Evolutionary conservation across 1,284 basidiomycete genomes (phyloP), one percentile per base, ranked within the genome.

Genomic region (Ustilago bromivora): DNA sequence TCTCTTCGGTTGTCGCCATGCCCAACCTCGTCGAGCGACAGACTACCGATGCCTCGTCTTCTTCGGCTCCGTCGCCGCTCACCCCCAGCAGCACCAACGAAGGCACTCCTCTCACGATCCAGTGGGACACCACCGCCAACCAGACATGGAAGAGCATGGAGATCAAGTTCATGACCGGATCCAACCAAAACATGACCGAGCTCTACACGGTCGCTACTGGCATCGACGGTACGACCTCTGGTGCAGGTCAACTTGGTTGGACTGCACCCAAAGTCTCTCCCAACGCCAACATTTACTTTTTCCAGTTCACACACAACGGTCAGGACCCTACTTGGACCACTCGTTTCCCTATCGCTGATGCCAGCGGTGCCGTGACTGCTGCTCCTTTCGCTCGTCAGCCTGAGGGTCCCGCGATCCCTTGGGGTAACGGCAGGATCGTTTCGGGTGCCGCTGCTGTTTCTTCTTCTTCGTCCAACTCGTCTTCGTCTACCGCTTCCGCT

Each of bases 211-310:
- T 92, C 60, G 89, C 90, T 8, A 91, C 88, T 4, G 85, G 88
- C 10, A 85, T 89, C n/a, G 89, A 91, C 65, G 93, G 91, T n/a
- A 91, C 90, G 66, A 76, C 88, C 35, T 76, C 81, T 43, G 65
- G 69, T 31, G 85, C 87, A 41, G 87, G 84, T 15, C 86, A 86
- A 5, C 91, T 89, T 83, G 85, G 86, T 38, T 93, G 89, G 83
- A 83, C 89, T n/a, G 94, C 93, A 86, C 94, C 93, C 9, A 81
- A 92, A 89, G 93, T 95, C 28, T 87, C 87, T n/a, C 90, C 91
- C 43, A 78, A 78, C 67, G 71, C 79, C 49, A 66, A 51, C 54
- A 79, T 83, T 60, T 80, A 79, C 73, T 82, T 86, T 56, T 81
- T 80, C 76, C 83, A 87, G 66, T 85, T 82, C 79, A 77, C 75